Evolutionary conservation across 2,329 filamentous ascomycete genomes (phyloP).

Genomic region (Penicillium sp.): DNA sequence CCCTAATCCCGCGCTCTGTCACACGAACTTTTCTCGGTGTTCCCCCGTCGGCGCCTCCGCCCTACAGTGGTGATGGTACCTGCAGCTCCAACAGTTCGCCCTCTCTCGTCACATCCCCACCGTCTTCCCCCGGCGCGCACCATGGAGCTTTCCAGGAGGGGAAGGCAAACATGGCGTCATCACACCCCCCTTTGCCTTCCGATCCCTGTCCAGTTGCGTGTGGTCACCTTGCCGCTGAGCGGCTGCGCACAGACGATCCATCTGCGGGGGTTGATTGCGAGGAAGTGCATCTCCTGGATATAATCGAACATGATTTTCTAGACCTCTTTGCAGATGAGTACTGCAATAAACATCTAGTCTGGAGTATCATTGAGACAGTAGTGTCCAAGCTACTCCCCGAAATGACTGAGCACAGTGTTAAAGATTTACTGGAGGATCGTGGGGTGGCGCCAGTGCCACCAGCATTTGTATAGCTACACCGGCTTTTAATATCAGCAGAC

Average conservation of each 20-base stretch:
- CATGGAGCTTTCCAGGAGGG: conserved; percentile 4
- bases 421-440: conserved; percentile 72
- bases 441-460: conserved; percentile 40
- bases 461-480: conserved; percentile 9
- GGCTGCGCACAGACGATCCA: conserved; percentile 17
- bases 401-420: conserved; percentile 67
- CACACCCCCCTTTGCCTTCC: background rate
- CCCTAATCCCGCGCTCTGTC: conserved; percentile 45
- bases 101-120: conserved; percentile 19
- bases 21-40: conserved; percentile 46
- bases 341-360: conserved; percentile 89
- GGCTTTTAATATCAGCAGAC: background rate
- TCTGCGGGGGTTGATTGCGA: conserved; percentile 37
- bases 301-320: conserved; percentile 64
- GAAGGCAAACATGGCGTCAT: conserved; percentile 3
- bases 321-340: conserved; percentile 77
- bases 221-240: conserved; percentile 5
- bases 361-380: conserved; percentile 75
- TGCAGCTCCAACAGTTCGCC: conserved; percentile 21
- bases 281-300: conserved; percentile 52
- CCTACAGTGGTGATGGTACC: conserved; percentile 21
- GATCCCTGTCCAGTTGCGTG: background rate
- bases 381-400: conserved; percentile 84
- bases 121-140: background rate
- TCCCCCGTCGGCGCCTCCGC: conserved; percentile 10